These are phyloP conservation scores for Oryza punctata DNA, from an alignment of 176 grass and related monocot genomes.

Conservation along the genomic window DNA sequence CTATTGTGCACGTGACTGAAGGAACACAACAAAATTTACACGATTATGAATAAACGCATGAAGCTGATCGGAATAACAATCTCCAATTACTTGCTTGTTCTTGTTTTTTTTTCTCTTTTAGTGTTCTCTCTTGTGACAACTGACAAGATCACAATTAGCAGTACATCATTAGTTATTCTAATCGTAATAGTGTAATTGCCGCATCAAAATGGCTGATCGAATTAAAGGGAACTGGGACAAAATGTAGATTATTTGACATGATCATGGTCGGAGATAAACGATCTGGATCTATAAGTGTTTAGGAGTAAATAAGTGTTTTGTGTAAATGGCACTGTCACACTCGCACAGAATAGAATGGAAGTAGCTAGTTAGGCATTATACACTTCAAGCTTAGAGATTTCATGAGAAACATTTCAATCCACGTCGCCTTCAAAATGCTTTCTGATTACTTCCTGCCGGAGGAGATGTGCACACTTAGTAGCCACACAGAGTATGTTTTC, in stretches of 20 bases:
- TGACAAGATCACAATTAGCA: background rate
- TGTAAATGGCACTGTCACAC: too few species aligned
- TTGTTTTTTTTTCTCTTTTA: background rate
- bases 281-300: background rate
- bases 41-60: background rate
- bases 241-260: background rate
- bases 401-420: background rate
- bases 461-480: too few species aligned
- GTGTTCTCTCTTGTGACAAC: background rate
- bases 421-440: background rate
- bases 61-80: background rate
- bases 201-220: background rate
- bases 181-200: background rate
- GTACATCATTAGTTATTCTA: background rate
- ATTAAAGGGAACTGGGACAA: too few species aligned
- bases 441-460: background rate
- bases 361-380: too few species aligned
- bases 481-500: too few species aligned
- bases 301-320: background rate
- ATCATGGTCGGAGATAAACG: background rate
- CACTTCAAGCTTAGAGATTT: background rate
- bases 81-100: background rate
- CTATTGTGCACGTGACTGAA: background rate
- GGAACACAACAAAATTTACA: constrained; percentile 2
- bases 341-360: too few species aligned